Evolutionary conservation across 257 asterid genomes (phyloP).

Genomic region (Coffea canephora): DNA sequence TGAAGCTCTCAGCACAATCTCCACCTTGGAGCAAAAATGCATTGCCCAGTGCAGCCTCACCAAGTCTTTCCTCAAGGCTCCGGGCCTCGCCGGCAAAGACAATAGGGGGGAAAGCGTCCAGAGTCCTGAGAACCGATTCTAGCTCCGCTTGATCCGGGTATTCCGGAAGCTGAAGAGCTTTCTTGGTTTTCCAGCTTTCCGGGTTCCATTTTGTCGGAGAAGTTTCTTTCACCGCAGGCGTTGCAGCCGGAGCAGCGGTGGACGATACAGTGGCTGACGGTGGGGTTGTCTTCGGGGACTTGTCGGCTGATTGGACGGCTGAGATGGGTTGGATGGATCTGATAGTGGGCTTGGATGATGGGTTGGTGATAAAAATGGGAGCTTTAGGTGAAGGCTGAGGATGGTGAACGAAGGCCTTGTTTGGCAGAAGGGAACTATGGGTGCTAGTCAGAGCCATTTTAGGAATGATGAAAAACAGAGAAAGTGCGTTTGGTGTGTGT

Average conservation of each 20-base stretch:
- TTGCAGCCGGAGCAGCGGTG: constrained; percentile 15
- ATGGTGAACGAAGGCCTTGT: constrained; percentile 31
- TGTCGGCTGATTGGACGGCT: constrained; percentile 47
- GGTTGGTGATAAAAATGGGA: constrained; percentile 15
- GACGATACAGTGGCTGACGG: constrained; percentile 29
- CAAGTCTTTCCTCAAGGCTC: constrained; percentile 65
- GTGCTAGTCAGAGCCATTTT: constrained; percentile 39
- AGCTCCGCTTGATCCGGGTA: constrained; percentile 47
- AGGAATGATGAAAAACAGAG: not conserved
- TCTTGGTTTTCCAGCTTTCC: constrained; percentile 52
- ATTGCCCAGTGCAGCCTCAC: constrained; percentile 73
- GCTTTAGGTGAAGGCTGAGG: constrained; percentile 15
- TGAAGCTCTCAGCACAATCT: constrained; percentile 88
- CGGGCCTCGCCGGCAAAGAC: constrained; percentile 90
- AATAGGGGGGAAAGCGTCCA: constrained; percentile 61
- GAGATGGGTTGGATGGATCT: constrained; percentile 41
- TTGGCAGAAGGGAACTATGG: constrained; percentile 40
- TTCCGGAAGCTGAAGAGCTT: constrained; percentile 54
- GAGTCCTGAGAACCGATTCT: constrained; percentile 50
- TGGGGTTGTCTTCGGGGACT: constrained; percentile 31
- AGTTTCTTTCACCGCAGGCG: constrained; percentile 8
- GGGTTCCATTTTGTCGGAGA: constrained; percentile 31
- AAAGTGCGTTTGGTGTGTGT: not conserved
- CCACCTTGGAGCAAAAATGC: constrained; percentile 82
- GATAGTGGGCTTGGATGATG: constrained; percentile 8